These are phyloP conservation scores for Fusarium sarcochroum DNA, from an alignment of 2,329 filamentous ascomycete genomes.

Conservation along the genomic window DNA sequence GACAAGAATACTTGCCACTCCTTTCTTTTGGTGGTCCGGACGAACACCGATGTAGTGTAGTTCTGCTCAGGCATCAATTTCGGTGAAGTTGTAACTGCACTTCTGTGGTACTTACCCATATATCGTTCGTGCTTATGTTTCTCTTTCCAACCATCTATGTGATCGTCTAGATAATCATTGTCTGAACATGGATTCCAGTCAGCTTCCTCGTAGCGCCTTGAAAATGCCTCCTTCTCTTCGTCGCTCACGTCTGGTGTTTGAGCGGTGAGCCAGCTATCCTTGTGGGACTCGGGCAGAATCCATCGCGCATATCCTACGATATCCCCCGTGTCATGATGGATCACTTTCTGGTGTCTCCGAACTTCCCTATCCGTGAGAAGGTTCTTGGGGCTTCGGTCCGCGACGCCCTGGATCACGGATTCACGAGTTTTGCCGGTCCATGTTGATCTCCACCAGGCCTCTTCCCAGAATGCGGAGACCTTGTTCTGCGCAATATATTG, in stretches of 20 bases:
- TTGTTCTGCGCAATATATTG: constrained; percentile 35
- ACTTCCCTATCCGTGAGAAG: constrained; percentile 32
- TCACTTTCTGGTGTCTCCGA: constrained; percentile 40
- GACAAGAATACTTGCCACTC: constrained; percentile 43
- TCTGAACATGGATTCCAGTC: constrained; percentile 15
- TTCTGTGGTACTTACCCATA: constrained; percentile 13
- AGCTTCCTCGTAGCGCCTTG: not conserved
- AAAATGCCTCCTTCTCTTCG: not conserved
- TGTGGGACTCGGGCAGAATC: constrained; percentile 28
- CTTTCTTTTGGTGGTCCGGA: constrained; percentile 39
- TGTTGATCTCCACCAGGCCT: constrained; percentile 42
- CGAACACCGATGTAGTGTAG: constrained; percentile 45
- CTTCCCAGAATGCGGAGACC: constrained; percentile 33
- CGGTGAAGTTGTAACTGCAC: rapidly evolving
- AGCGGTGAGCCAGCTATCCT: constrained; percentile 22
- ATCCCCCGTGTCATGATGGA: constrained; percentile 34
- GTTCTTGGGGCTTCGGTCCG: constrained; percentile 32
- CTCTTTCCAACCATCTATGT: constrained; percentile 18
- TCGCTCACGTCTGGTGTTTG: constrained; percentile 33
- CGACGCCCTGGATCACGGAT: constrained; percentile 24
- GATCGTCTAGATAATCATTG: constrained; percentile 21
- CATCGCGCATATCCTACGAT: constrained; percentile 45
- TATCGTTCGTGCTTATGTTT: constrained; percentile 25
- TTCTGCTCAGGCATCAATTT: constrained; percentile 16
- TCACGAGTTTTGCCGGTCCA: constrained; percentile 31